Conservation (phyloP, 225 moss, liverwort and hornwort species). For the Straminergon stramineum region DNA sequence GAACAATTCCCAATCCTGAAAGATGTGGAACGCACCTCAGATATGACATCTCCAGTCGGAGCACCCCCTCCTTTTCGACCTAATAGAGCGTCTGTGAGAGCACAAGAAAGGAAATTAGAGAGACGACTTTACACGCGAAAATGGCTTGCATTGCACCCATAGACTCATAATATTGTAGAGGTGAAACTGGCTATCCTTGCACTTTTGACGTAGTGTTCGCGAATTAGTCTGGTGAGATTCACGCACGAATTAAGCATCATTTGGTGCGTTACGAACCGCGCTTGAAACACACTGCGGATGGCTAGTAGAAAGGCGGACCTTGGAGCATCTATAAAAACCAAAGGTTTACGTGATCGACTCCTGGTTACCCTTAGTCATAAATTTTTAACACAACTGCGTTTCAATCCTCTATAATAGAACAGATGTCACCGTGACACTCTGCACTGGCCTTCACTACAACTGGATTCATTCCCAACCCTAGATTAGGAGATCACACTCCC, state of each 20-base stretch:
- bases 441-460: neutral
- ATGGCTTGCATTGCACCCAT: neutral
- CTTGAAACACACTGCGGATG: neutral
- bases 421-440: neutral
- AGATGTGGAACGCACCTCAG: slow-evolving; percentile 11
- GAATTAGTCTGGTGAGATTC: neutral
- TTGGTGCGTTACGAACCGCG: neutral
- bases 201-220: neutral
- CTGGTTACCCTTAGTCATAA: neutral
- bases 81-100: slow-evolving; percentile 3
- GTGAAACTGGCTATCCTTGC: neutral
- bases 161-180: neutral
- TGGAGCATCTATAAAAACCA: neutral
- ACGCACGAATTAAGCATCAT: neutral
- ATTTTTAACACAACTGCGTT: neutral
- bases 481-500: neutral
- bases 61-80: slow-evolving; percentile 7
- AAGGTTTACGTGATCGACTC: neutral
- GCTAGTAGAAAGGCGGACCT: neutral
- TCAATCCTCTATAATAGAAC: neutral
- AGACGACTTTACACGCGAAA: neutral
- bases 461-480: slow-evolving; percentile 19
- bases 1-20: neutral
- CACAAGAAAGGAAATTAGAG: neutral
- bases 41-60: slow-evolving; percentile 15